These are phyloP conservation scores for Hypsizygus marmoreus DNA, from an alignment of 768 basidiomycete genomes.

Conservation along the genomic window DNA sequence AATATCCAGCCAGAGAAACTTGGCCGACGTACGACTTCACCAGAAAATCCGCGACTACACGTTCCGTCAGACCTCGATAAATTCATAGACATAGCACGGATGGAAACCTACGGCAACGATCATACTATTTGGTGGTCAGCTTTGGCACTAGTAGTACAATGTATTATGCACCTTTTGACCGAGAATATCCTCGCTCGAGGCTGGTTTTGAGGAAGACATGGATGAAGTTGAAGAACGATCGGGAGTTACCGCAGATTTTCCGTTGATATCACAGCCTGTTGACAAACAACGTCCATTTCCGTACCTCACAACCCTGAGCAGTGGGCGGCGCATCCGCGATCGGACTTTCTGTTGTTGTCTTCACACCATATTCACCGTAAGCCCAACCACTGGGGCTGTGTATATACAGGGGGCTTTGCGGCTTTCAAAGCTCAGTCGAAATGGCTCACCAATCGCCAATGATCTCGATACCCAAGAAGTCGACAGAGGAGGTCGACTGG, in stretches of 20 bases:
- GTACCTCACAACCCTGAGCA: no score
- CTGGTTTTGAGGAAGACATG: slow-evolving; percentile 62
- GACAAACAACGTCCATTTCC: no score
- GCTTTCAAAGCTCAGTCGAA: neutral
- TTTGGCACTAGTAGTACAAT: neutral
- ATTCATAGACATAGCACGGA: neutral
- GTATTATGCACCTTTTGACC: slow-evolving; percentile 76
- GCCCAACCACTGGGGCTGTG: neutral
- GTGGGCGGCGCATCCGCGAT: no score
- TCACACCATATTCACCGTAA: no score
- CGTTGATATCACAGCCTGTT: no score
- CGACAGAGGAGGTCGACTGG: slow-evolving; percentile 98
- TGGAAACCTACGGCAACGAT: slow-evolving; percentile 74
- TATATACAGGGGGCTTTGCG: neutral
- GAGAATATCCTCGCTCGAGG: slow-evolving; percentile 88
- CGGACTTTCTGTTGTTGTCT: no score
- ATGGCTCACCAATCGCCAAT: slow-evolving; percentile 86
- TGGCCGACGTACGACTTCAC: slow-evolving; percentile 74
- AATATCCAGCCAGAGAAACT: neutral
- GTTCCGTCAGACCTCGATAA: slow-evolving; percentile 12
- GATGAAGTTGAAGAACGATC: slow-evolving; percentile 17
- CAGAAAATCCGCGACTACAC: slow-evolving; percentile 72
- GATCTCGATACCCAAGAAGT: slow-evolving; percentile 91
- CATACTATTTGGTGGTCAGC: slow-evolving; percentile 56
- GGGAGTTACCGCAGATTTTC: slow-evolving; percentile 33